phyloP scores from a whole-genome alignment of 2,329 filamentous ascomycete genomes.

The Calonectria pseudoreteaudii region DNA sequence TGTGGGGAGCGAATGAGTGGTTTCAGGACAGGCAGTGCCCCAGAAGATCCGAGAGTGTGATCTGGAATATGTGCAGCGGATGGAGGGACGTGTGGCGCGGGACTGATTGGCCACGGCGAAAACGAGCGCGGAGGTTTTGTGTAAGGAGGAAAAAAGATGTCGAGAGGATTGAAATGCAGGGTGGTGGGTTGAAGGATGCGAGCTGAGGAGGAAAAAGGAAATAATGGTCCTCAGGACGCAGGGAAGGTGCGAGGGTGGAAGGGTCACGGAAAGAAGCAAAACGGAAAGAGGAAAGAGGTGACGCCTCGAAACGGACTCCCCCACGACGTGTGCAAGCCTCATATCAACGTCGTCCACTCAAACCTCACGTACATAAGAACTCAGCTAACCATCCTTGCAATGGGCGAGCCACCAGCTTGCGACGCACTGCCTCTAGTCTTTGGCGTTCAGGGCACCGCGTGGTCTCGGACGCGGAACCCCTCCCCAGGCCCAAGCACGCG shows the following conservation, averaged over 20 bases:
- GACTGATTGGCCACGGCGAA: neutral
- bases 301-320: slow-evolving; percentile 14
- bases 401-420: slow-evolving; percentile 7
- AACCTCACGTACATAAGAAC: neutral
- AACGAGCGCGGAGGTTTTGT: neutral
- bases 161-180: neutral
- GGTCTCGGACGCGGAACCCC: neutral
- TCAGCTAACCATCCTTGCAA: slow-evolving; percentile 6
- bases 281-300: slow-evolving; percentile 23
- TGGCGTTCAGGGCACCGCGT: slow-evolving; percentile 1
- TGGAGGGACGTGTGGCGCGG: neutral
- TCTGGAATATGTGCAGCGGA: neutral
- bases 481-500: slow-evolving; percentile 4
- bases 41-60: neutral
- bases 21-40: neutral
- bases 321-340: slow-evolving; percentile 13
- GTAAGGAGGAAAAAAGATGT: neutral
- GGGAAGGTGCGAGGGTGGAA: slow-evolving; percentile 1
- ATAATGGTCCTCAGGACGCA: neutral
- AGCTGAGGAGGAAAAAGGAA: slow-evolving; percentile 1
- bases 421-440: slow-evolving; percentile 1
- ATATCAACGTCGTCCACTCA: slow-evolving; percentile 10
- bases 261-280: slow-evolving; percentile 6
- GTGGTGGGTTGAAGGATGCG: neutral
- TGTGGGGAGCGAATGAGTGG: neutral